These are phyloP conservation scores for Pleurotus djamor DNA, from an alignment of 768 basidiomycete genomes.

Conservation along the genomic window DNA sequence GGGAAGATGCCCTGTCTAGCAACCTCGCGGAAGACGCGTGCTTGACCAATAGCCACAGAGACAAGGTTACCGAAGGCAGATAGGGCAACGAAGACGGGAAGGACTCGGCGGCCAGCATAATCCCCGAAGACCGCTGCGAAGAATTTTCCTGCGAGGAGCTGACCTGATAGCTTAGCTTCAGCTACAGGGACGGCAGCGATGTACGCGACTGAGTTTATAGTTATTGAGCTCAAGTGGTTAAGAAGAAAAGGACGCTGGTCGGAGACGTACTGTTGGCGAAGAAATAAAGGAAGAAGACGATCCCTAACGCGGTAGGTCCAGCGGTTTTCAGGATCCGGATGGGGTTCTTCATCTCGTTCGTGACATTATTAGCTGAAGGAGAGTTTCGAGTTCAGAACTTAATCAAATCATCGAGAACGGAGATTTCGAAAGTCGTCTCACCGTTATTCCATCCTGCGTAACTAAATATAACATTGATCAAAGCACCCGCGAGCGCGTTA, in stretches of 20 bases:
- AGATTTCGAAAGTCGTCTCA: slow-evolving; percentile 7
- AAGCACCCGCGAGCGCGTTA: slow-evolving; percentile 38
- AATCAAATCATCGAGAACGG: neutral
- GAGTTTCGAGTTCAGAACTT: slow-evolving; percentile 17
- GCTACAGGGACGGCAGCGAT: slow-evolving; percentile 35
- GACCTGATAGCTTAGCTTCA: slow-evolving; percentile 37
- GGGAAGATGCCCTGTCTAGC: slow-evolving; percentile 53
- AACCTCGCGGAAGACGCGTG: slow-evolving; percentile 47
- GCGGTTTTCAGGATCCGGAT: slow-evolving; percentile 44
- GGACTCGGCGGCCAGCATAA: slow-evolving; percentile 27
- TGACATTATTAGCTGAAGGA: slow-evolving; percentile 35
- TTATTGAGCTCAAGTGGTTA: slow-evolving; percentile 11
- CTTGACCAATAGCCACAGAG: slow-evolving; percentile 34
- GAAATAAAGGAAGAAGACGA: slow-evolving; percentile 45
- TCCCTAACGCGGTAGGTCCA: slow-evolving; percentile 40
- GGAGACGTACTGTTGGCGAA: slow-evolving; percentile 33
- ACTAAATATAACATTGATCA: slow-evolving; percentile 35
- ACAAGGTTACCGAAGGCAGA: slow-evolving; percentile 39
- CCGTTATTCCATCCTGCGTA: slow-evolving; percentile 32
- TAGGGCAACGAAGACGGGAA: slow-evolving; percentile 34
- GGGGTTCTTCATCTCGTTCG: slow-evolving; percentile 43
- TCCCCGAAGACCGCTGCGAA: slow-evolving; percentile 48
- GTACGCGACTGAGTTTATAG: neutral
- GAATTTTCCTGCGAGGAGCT: slow-evolving; percentile 47
- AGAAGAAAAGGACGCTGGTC: slow-evolving; percentile 7